These are phyloP conservation scores for Suillus cothurnatus DNA, from an alignment of 768 basidiomycete species.

Conservation along the genomic window DNA sequence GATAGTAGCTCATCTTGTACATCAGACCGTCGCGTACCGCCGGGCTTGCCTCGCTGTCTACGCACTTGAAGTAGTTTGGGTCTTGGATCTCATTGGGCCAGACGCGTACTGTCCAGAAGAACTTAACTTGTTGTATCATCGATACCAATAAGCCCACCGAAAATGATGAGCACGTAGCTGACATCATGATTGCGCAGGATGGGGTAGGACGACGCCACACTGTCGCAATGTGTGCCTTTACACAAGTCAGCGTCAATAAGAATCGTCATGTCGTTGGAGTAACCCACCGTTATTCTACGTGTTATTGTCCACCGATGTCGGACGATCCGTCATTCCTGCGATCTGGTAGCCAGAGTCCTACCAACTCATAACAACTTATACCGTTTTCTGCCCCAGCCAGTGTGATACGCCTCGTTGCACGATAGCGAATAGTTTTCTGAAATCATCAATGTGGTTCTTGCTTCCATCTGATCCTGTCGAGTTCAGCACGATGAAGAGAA, in stretches of 20 bases:
- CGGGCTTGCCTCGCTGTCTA: slow-evolving; percentile 81
- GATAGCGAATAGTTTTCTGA: slow-evolving; percentile 53
- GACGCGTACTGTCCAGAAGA: slow-evolving; percentile 97
- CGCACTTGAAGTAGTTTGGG: slow-evolving; percentile 86
- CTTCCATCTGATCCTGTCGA: slow-evolving; percentile 75
- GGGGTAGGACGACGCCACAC: slow-evolving; percentile 80
- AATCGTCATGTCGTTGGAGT: not conserved
- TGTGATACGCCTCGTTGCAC: no score
- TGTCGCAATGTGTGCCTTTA: slow-evolving; percentile 43
- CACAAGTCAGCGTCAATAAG: slow-evolving; percentile 12
- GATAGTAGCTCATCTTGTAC: slow-evolving; percentile 99
- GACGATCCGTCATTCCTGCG: slow-evolving; percentile 96
- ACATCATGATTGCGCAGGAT: slow-evolving; percentile 95
- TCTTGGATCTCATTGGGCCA: slow-evolving; percentile 89
- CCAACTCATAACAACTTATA: slow-evolving; percentile 63
- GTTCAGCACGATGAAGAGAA: slow-evolving; percentile 87
- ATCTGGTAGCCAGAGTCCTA: slow-evolving; percentile 63
- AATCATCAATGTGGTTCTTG: slow-evolving; percentile 96
- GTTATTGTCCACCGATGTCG: slow-evolving; percentile 69
- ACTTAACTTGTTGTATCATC: slow-evolving; percentile 99
- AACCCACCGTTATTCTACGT: slow-evolving; percentile 98
- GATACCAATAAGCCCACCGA: slow-evolving; percentile 91
- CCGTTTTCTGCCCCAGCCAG: slow-evolving; percentile 92
- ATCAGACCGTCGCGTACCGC: slow-evolving; percentile 92
- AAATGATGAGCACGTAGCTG: slow-evolving; percentile 92